A percentile compares a stretch with the other conserved stretches of the same genome.
These are phyloP conservation scores for Crithidia sp. DNA, from an alignment of 208 protist genomes.

Conservation along the genomic window DNA sequence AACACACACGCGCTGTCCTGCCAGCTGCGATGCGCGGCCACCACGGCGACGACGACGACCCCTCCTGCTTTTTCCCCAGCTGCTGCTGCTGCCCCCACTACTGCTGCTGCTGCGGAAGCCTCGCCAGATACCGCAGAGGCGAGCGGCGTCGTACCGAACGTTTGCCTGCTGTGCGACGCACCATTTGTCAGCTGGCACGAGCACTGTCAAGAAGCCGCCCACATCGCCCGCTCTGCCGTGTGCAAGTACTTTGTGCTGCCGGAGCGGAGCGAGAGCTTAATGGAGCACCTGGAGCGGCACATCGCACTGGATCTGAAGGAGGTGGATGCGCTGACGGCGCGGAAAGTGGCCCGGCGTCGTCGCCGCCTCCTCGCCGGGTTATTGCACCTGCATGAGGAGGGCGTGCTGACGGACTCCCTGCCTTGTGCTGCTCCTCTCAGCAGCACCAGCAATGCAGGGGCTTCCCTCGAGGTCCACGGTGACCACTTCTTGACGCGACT, in stretches of 20 bases:
- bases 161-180: slow-evolving; percentile 42
- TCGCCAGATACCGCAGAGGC: background rate
- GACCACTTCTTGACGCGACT: slow-evolving; percentile 56
- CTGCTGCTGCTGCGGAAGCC: background rate
- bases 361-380: slow-evolving; percentile 64
- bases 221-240: slow-evolving; percentile 63
- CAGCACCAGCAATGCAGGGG: background rate
- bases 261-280: slow-evolving; percentile 59
- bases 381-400: slow-evolving; percentile 50
- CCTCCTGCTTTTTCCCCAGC: too few species aligned
- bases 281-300: slow-evolving; percentile 73
- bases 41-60: too few species aligned
- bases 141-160: background rate
- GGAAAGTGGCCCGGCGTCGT: slow-evolving; percentile 63
- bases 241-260: slow-evolving; percentile 60
- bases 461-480: slow-evolving; percentile 17
- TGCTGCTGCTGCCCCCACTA: too few species aligned
- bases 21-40: too few species aligned
- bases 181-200: slow-evolving; percentile 41
- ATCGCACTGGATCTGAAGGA: slow-evolving; percentile 73
- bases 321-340: slow-evolving; percentile 61
- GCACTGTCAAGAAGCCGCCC: slow-evolving; percentile 40
- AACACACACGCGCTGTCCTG: too few species aligned
- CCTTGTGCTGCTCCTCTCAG: slow-evolving; percentile 10
- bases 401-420: slow-evolving; percentile 48